Base-by-base conservation (phyloP, 257 asterid genomes). In the Haberlea rhodopensis region DNA sequence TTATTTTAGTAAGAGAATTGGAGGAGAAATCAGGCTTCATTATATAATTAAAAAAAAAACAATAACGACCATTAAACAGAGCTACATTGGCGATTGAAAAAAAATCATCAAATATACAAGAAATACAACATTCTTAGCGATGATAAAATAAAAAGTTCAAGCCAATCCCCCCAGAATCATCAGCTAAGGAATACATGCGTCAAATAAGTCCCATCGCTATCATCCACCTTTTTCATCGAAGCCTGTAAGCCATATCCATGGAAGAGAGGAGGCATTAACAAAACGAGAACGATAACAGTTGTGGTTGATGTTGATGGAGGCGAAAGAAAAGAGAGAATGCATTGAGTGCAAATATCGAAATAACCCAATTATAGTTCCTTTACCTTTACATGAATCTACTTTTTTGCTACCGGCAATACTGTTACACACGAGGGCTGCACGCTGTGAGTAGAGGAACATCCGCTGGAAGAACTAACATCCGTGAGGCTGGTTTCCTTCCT, bases 391-490 rank as follows among this genome's bases (percentile, higher is more conserved):
- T 60, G 75, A 84, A 52, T 78, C 78, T 20, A 68, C 26, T 71
- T 78, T 82, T 48, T 86, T 72, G 68, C 87, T 87, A 55, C 88
- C 89, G 58, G 73, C 78, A n/a, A 86, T 73, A 65, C 95, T 86
- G 78, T 67, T 82, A 23, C 95, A n/a, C n/a, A 88, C n/a, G 97
- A 94, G 10, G 91, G 89, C 72, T 83, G 96, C 74, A 85, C 79
- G 31, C 96, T 90, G 61, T 67, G 92, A 63, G 87, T 77, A 5
- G 97, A 90, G 3, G 95, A 90, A 75, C 99, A 88, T 72, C 87
- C 86, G 25, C 95, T 90, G n/a, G 96, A 94, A 25, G 95, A 86
- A 81, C 86, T 85, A 78, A 76, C 95, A 51, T 80, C 86, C 0
- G 88, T 72, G 57, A 75, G 54, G 73, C 81, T 78, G 70, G 81